These are phyloP conservation scores for Chalara sp. DNA, from an alignment of 2,329 filamentous ascomycete genomes.

Conservation along the genomic window DNA sequence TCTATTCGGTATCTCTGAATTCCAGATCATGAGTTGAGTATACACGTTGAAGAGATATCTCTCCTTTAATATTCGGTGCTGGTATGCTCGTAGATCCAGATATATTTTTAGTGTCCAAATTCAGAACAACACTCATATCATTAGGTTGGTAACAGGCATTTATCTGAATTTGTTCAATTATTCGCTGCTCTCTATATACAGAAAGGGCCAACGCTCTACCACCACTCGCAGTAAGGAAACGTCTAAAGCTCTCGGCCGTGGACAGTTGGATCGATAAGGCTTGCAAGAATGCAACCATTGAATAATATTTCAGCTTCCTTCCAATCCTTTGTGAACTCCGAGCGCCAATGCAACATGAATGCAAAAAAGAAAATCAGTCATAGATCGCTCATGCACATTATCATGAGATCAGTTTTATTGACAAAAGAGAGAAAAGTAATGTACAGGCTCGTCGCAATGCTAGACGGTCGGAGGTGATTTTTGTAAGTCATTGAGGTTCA, in stretches of 20 bases:
- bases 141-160: too few species aligned
- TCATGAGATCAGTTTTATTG: conserved; percentile 32
- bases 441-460: conserved; percentile 18
- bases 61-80: too few species aligned
- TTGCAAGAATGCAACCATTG: not conserved
- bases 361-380: conserved; percentile 22
- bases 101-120: too few species aligned
- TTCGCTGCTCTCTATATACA: conserved; percentile 16
- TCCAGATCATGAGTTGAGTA: too few species aligned
- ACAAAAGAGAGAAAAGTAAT: conserved; percentile 30
- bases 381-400: conserved; percentile 46
- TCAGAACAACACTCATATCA: too few species aligned
- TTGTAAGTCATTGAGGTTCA: not conserved
- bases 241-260: too few species aligned
- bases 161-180: not conserved
- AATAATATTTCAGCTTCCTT: conserved; percentile 3
- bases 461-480: conserved; percentile 5
- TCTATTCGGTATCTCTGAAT: too few species aligned
- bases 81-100: too few species aligned
- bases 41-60: too few species aligned
- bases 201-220: conserved; percentile 9
- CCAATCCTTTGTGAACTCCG: conserved; percentile 15
- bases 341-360: conserved; percentile 24
- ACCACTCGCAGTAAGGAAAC: not conserved
- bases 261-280: too few species aligned